Conservation (phyloP, 495 filamentous ascomycete species). For the Penicillium cosmopolitanum region DNA sequence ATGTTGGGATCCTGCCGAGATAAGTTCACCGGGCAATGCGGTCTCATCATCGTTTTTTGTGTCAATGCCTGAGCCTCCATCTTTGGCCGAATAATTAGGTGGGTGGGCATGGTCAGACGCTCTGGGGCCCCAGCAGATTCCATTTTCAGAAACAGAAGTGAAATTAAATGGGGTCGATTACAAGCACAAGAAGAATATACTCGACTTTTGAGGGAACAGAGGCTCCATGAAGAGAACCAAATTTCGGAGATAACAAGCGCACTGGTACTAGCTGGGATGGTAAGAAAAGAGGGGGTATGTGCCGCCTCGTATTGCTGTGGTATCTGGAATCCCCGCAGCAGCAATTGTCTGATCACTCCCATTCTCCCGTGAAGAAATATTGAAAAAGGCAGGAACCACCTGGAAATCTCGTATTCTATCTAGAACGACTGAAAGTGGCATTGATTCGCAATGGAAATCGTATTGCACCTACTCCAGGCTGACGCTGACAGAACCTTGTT, state of each 20-base stretch:
- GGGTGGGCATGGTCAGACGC: neutral
- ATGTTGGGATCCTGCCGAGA: slow-evolving; percentile 35
- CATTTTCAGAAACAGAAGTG: neutral
- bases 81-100: neutral
- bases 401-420: neutral
- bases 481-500: neutral
- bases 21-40: slow-evolving; percentile 17
- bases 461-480: neutral
- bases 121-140: neutral
- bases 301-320: neutral
- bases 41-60: slow-evolving; percentile 17
- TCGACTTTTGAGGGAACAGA: too few relatives aligned
- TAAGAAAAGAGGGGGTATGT: neutral
- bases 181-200: too few relatives aligned
- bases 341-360: neutral
- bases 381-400: neutral
- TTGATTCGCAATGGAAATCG: neutral
- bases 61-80: neutral
- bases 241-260: neutral
- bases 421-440: neutral
- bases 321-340: neutral
- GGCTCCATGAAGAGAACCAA: too few relatives aligned
- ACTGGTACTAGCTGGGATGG: neutral
- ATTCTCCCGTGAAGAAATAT: neutral
- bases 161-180: too few relatives aligned